Percentiles rank a stretch among this genome's conserved stretches.
Conservation (phyloP, 345 rosid species). For the Reutealis trisperma region DNA sequence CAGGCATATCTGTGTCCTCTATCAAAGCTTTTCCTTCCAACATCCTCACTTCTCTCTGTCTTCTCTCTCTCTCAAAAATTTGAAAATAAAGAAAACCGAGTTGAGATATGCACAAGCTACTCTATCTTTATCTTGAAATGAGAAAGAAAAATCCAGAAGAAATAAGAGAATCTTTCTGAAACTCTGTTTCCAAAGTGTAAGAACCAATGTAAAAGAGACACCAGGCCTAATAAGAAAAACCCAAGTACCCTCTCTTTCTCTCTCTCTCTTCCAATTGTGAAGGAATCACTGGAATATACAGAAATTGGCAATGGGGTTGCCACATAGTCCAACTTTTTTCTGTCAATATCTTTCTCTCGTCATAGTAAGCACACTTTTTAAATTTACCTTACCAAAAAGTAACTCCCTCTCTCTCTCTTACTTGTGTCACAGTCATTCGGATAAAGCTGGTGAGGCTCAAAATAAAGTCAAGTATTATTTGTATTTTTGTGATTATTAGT, state of each 20-base stretch:
- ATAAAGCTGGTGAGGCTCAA: conserved; percentile 41
- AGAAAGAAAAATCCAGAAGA: neutral
- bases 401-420: conserved; percentile 22
- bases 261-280: conserved; percentile 15
- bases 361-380: conserved; percentile 6
- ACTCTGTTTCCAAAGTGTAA: conserved; percentile 12
- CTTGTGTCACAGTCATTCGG: conserved; percentile 19
- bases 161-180: neutral
- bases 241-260: neutral
- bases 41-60: conserved; percentile 35
- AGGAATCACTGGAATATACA: neutral
- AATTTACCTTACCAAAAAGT: neutral
- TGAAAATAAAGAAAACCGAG: neutral
- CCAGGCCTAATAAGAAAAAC: neutral
- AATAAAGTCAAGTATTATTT: conserved; percentile 4
- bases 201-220: conserved; percentile 24
- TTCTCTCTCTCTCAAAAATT: neutral
- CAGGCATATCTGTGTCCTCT: conserved; percentile 91
- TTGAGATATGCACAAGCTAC: neutral
- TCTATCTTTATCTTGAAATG: conserved; percentile 24
- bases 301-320: neutral
- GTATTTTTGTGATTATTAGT: neutral
- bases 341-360: conserved; percentile 18
- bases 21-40: conserved; percentile 70
- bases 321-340: conserved; percentile 15